Percentiles rank a stretch among this genome's conserved stretches.
phyloP scores from a whole-genome alignment of 2,329 filamentous ascomycete genomes.

The Diaporthe humulicola region DNA sequence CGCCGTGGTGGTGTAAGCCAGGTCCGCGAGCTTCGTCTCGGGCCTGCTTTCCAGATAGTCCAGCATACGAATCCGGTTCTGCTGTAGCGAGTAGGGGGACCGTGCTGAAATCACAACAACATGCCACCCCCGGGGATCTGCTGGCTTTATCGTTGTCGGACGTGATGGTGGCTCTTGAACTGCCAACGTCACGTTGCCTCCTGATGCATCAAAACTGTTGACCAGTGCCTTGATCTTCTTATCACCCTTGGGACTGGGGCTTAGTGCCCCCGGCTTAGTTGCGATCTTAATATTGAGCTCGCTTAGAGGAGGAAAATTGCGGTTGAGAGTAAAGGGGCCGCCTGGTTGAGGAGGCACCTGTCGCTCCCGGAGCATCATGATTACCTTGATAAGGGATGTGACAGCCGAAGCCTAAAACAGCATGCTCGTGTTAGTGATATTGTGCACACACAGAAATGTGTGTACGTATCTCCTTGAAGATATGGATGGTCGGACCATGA shows the following conservation, averaged over 20 bases:
- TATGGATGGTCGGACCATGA: neutral
- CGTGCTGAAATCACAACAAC: neutral
- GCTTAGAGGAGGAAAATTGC: slow-evolving; percentile 1
- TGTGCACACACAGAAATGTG: neutral
- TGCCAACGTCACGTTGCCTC: neutral
- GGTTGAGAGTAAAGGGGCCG: neutral
- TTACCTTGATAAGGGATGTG: neutral
- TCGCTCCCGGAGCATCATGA: slow-evolving; percentile 17
- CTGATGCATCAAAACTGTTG: slow-evolving; percentile 12
- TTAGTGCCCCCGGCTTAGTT: neutral
- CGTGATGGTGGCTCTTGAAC: neutral
- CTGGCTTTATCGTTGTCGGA: neutral
- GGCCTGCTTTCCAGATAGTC: neutral
- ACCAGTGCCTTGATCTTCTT: neutral
- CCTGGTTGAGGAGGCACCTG: slow-evolving; percentile 14
- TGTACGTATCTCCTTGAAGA: neutral
- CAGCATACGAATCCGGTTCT: neutral
- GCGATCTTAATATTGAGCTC: neutral
- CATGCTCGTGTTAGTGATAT: neutral
- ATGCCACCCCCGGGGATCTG: neutral
- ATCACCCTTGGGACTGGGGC: neutral
- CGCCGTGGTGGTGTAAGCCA: slow-evolving; percentile 24
- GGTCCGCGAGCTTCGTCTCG: neutral
- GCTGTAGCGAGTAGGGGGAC: neutral
- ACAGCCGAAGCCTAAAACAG: slow-evolving; percentile 1